These are phyloP conservation scores for Colletotrichum eleusines DNA, from an alignment of 2,329 filamentous ascomycete species.

Conservation along the genomic window DNA sequence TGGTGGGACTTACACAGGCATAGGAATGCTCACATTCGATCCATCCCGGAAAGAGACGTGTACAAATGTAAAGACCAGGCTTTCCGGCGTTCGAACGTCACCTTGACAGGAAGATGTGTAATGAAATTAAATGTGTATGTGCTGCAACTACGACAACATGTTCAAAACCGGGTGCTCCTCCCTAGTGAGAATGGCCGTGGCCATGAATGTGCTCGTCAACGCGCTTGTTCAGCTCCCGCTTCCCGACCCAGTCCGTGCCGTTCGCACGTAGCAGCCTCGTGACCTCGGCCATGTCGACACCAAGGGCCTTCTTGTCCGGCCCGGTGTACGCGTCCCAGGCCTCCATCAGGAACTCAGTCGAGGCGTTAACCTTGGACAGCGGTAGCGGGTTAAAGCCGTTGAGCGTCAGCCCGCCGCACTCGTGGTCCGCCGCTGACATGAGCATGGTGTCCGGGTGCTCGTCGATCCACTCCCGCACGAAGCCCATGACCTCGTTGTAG, in stretches of 20 bases:
- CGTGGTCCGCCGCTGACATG: constrained; percentile 56
- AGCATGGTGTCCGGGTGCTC: constrained; percentile 53
- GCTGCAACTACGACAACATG: too few relatives aligned
- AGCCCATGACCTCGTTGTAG: constrained; percentile 54
- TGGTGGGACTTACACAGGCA: background rate
- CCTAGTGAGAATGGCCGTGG: constrained; percentile 28
- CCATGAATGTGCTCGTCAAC: constrained; percentile 34
- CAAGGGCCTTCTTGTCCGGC: constrained; percentile 47
- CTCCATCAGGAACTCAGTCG: constrained; percentile 48
- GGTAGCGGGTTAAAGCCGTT: constrained; percentile 52
- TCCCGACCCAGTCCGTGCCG: constrained; percentile 46
- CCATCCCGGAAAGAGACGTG: background rate
- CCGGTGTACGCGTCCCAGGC: constrained; percentile 47
- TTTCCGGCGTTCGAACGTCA: background rate
- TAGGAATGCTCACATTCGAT: background rate
- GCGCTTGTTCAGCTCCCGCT: constrained; percentile 38
- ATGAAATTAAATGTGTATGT: background rate
- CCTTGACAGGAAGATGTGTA: background rate
- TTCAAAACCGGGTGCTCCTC: background rate
- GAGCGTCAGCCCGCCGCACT: constrained; percentile 55
- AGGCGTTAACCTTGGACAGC: constrained; percentile 48
- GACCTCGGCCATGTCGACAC: constrained; percentile 43
- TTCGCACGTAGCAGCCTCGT: constrained; percentile 44
- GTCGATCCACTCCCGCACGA: constrained; percentile 55
- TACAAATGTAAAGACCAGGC: background rate